Conservation (phyloP, 371 early-diverging fungal species). For the Apophysomyces ossiformis region DNA sequence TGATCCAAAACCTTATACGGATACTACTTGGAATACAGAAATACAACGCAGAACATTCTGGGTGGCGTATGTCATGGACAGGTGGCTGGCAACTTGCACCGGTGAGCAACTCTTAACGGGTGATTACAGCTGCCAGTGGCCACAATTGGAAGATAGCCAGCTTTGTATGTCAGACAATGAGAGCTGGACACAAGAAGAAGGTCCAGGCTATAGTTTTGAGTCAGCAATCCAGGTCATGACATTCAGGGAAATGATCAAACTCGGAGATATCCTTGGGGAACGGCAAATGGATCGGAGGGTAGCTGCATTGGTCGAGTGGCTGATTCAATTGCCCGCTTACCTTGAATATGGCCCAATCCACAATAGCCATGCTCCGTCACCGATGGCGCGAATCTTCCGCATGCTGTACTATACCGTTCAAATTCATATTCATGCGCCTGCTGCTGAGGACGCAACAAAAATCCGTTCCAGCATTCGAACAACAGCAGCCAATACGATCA, state of each 20-base stretch:
- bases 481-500: slow-evolving; percentile 43
- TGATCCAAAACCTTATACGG: slow-evolving; percentile 16
- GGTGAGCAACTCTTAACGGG: slow-evolving; percentile 13
- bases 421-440: slow-evolving; percentile 24
- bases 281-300: neutral
- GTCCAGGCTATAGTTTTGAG: slow-evolving; percentile 4
- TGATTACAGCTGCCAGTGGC: slow-evolving; percentile 32
- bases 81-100: slow-evolving; percentile 38
- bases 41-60: slow-evolving; percentile 48
- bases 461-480: slow-evolving; percentile 28
- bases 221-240: slow-evolving; percentile 36
- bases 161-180: slow-evolving; percentile 27
- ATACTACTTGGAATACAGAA: slow-evolving; percentile 28
- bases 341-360: slow-evolving; percentile 35
- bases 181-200: neutral
- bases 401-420: slow-evolving; percentile 52
- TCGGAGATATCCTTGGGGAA: slow-evolving; percentile 34
- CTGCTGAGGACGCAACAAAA: neutral
- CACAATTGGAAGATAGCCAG: slow-evolving; percentile 47
- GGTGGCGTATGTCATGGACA: slow-evolving; percentile 44
- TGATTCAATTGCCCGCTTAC: slow-evolving; percentile 41
- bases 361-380: slow-evolving; percentile 31
- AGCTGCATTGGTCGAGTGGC: slow-evolving; percentile 39
- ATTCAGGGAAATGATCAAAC: slow-evolving; percentile 43
- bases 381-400: slow-evolving; percentile 40